Conservation (phyloP, 2,329 filamentous ascomycete species). For the Fusarium sp. region DNA sequence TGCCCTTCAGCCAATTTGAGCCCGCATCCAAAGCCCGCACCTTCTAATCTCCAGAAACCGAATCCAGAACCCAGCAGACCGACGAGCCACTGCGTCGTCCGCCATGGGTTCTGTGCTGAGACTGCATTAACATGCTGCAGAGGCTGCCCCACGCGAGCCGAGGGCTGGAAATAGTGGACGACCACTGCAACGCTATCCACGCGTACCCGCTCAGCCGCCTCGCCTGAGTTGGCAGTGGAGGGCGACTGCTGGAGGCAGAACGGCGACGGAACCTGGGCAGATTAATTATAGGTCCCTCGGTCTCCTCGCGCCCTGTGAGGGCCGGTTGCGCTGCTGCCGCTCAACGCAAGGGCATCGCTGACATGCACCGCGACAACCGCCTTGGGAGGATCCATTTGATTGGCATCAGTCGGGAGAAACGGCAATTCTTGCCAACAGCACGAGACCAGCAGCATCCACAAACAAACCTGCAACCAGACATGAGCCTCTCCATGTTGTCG, state of each 20-base stretch:
- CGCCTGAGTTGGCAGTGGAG: constrained; percentile 33
- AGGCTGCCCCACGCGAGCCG: constrained; percentile 30
- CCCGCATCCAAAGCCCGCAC: constrained; percentile 13
- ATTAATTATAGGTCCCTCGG: constrained; percentile 41
- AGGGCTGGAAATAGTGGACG: constrained; percentile 18
- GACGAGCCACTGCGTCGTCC: constrained; percentile 14
- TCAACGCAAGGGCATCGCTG: constrained; percentile 26
- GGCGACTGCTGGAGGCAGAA: constrained; percentile 11
- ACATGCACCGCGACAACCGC: constrained; percentile 36
- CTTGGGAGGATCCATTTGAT: constrained; percentile 19
- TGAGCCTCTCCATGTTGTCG: constrained; percentile 13
- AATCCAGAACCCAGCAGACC: constrained; percentile 32
- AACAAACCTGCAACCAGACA: constrained; percentile 10
- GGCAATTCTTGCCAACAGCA: constrained; percentile 28
- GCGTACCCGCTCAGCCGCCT: constrained; percentile 33
- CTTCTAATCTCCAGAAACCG: constrained; percentile 2
- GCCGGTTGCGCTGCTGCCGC: constrained; percentile 13
- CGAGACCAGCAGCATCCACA: constrained; percentile 17
- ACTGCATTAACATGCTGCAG: constrained; percentile 11
- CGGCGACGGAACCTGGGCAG: constrained; percentile 33
- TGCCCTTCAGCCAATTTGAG: constrained; percentile 37
- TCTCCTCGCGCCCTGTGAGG: constrained; percentile 16
- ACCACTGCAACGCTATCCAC: constrained; percentile 20
- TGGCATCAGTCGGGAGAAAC: constrained; percentile 39
- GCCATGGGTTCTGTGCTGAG: constrained; percentile 6